Base-by-base conservation (phyloP, 768 basidiomycete genomes). In the Rhodotorula kratochvilovae region DNA sequence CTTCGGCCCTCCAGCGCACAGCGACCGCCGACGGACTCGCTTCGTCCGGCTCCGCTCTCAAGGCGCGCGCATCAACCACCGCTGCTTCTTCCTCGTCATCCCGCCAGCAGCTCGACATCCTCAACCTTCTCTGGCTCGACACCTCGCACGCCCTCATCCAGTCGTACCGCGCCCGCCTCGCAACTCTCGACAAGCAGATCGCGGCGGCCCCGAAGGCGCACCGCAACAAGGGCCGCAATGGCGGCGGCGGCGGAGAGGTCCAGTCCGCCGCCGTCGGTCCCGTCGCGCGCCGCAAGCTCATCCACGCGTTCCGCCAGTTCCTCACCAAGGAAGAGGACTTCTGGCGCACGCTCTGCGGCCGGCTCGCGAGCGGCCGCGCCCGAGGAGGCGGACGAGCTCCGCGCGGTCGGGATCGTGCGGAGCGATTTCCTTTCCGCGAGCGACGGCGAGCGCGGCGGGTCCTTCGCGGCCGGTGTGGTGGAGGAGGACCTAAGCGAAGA, bases 101-200 rank as follows among this genome's bases (percentile, higher is more conserved):
- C 54, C 85, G 84, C 60, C 89, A 91, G 80, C 87, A 88, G 59
- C 87, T 88, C 78, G 89, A 91, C 81, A 86, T 86, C 53, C 90
- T 92, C 78, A 89, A 85, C 42, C 87, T 89, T 73, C 85, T 95
- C 16, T 95, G 92, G 92, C 90, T 92, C 87, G 89, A 91, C 78
- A 94, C 92, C 0, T 90, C 90, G 48, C 90, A 95, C 81, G 84
- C 86, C 50, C 86, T 92, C 81, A 95, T 95, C 73, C 82, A 88
- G 25, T 83, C 85, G 33, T 94, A 91, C 84, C 92, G 93, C 80
- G 85, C 88, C 72, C 86, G 84, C 58, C 86, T 94, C 77, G 81
- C 86, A 53, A 80, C 83, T 0, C 84, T 91, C 64, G 90, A 92
- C 81, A 86, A 77, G 54, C 84, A 65, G 13, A 70, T 77, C 56